phyloP scores from a whole-genome alignment of 2,329 filamentous ascomycete species.

The Ophiostoma tasmaniense region DNA sequence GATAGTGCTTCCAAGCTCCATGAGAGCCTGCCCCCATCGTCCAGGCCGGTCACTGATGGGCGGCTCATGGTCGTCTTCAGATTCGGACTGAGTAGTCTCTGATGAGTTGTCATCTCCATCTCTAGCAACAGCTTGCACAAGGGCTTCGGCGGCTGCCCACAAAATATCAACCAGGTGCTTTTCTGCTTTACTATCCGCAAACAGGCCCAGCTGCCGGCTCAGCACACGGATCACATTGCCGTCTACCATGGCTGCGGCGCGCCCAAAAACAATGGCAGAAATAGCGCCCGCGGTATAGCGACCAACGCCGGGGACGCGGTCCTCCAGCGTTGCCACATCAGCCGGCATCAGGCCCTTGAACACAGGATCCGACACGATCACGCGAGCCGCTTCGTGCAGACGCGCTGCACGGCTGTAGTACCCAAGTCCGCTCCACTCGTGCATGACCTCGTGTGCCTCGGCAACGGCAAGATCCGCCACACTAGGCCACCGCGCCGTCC shows the following conservation, averaged over 20 bases:
- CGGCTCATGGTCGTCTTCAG: conserved; percentile 11
- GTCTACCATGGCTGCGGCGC: conserved; percentile 52
- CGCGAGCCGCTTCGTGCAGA: conserved; percentile 48
- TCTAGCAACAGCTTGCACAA: conserved; percentile 43
- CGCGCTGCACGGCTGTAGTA: conserved; percentile 58
- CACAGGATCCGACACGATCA: conserved; percentile 35
- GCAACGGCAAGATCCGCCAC: conserved; percentile 48
- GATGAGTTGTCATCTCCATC: conserved; percentile 25
- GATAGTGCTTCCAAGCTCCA: conserved; percentile 57
- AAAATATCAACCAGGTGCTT: conserved; percentile 44
- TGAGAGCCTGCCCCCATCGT: conserved; percentile 55
- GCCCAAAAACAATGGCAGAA: conserved; percentile 53
- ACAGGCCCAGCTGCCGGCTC: conserved; percentile 50
- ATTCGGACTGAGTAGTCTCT: background rate
- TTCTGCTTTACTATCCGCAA: conserved; percentile 49
- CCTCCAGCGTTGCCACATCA: conserved; percentile 37
- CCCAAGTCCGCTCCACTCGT: conserved; percentile 52
- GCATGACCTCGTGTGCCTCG: conserved; percentile 45
- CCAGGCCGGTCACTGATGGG: conserved; percentile 44
- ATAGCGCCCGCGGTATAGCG: conserved; percentile 56
- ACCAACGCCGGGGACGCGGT: conserved; percentile 50
- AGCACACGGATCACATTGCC: conserved; percentile 55
- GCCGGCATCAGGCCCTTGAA: conserved; percentile 44
- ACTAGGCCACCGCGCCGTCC: conserved; percentile 54
- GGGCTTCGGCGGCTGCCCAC: conserved; percentile 49